Conservation (phyloP, 495 filamentous ascomycete species). For the Pyrenula massariospora region DNA sequence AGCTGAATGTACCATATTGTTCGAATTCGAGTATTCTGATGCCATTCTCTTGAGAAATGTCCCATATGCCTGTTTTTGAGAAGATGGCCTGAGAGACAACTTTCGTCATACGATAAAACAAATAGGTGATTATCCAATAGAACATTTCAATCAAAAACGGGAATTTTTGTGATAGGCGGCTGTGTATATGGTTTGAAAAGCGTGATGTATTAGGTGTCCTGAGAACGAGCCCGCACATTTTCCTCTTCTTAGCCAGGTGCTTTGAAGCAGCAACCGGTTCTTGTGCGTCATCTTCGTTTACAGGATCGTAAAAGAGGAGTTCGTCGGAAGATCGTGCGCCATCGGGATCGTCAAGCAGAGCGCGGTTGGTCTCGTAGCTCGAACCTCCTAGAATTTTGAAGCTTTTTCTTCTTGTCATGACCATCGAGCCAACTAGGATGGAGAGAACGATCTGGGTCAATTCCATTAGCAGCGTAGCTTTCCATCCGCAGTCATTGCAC, state of each 20-base stretch:
- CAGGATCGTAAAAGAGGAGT: not conserved
- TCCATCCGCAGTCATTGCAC: not conserved
- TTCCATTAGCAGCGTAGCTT: not conserved
- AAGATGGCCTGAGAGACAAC: slow-evolving; percentile 41
- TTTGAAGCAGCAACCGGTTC: not conserved
- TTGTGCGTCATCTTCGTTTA: not conserved
- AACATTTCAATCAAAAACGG: slow-evolving; percentile 48
- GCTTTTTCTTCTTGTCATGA: not conserved
- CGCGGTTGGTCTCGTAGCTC: not conserved
- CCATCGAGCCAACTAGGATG: not conserved
- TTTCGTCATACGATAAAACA: slow-evolving; percentile 48
- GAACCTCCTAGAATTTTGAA: not conserved
- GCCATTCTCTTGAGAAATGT: slow-evolving; percentile 35
- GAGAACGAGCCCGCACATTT: not conserved
- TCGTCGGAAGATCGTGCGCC: not conserved
- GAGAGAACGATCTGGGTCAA: not conserved
- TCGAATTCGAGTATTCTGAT: slow-evolving; percentile 37
- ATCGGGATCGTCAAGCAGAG: not conserved
- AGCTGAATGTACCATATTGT: slow-evolving; percentile 32
- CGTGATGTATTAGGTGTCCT: not conserved
- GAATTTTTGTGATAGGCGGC: slow-evolving; percentile 6
- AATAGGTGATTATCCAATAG: slow-evolving; percentile 53
- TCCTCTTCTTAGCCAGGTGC: not conserved
- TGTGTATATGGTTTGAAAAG: not conserved
- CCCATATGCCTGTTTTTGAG: slow-evolving; percentile 25